Evolutionary conservation across 2,329 filamentous ascomycete genomes (phyloP).

Genomic region (Pseudonectria buxi): DNA sequence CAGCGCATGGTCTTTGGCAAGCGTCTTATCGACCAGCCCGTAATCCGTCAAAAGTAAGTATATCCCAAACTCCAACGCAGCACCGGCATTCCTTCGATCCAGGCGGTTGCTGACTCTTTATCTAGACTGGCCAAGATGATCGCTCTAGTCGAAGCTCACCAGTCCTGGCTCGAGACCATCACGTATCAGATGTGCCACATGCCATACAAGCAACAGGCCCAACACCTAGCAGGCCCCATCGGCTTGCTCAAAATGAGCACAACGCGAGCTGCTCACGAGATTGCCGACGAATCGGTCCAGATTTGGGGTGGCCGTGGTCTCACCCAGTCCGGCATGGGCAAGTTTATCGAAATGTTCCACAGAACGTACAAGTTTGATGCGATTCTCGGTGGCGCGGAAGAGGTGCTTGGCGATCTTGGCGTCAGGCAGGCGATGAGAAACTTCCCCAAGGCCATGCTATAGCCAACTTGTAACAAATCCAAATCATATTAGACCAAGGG

Average conservation of each 20-base stretch:
- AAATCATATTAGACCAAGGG: neutral
- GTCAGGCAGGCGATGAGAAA: constrained; percentile 77
- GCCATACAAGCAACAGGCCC: constrained; percentile 69
- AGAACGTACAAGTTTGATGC: constrained; percentile 77
- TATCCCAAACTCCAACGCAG: neutral
- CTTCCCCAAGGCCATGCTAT: constrained; percentile 81
- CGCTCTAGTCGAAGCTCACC: constrained; percentile 70
- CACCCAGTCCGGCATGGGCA: constrained; percentile 78
- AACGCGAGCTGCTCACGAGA: constrained; percentile 72
- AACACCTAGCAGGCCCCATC: constrained; percentile 72
- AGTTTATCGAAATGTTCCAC: constrained; percentile 77
- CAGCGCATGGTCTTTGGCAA: constrained; percentile 81
- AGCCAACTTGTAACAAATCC: constrained; percentile 17
- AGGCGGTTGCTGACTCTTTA: constrained; percentile 3
- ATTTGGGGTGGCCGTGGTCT: constrained; percentile 79
- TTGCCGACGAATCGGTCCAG: constrained; percentile 77
- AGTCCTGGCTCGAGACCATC: constrained; percentile 77
- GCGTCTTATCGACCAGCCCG: constrained; percentile 73
- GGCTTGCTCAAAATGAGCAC: constrained; percentile 73
- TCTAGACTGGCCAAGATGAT: constrained; percentile 77
- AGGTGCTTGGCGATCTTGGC: constrained; percentile 73
- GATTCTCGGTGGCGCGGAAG: constrained; percentile 74
- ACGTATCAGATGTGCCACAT: constrained; percentile 86
- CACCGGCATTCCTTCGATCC: neutral
- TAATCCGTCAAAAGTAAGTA: constrained; percentile 71